Conservation (phyloP, 768 basidiomycete species). For the Lentinula raphanica region DNA sequence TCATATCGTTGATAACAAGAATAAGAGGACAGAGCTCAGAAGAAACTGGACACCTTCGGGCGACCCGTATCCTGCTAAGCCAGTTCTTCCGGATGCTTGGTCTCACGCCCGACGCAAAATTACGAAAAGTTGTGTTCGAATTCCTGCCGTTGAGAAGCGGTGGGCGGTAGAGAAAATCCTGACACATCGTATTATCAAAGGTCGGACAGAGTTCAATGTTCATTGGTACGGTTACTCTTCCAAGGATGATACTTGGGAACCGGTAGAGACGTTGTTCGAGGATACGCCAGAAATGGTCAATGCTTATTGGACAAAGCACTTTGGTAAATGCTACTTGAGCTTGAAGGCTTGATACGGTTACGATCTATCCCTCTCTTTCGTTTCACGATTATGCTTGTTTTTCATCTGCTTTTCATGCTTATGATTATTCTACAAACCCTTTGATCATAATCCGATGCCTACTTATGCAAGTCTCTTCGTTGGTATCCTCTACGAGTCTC, state of each 20-base stretch:
- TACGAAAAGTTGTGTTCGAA: constrained; percentile 26
- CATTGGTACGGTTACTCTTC: constrained; percentile 52
- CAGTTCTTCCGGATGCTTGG: constrained; percentile 54
- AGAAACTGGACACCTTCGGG: constrained; percentile 31
- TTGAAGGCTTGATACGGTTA: background rate
- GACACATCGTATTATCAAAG: constrained; percentile 28
- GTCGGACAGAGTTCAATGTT: constrained; percentile 35
- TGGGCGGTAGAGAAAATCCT: constrained; percentile 35
- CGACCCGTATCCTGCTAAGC: constrained; percentile 18
- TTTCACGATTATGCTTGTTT: no score
- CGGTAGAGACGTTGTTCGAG: constrained; percentile 34
- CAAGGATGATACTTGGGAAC: constrained; percentile 56
- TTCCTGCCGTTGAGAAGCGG: constrained; percentile 35
- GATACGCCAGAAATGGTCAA: constrained; percentile 44
- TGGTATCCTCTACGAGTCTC: no score
- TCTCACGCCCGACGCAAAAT: constrained; percentile 35
- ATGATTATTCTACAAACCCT: no score
- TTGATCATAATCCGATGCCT: no score
- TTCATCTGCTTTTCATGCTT: no score
- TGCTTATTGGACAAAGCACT: background rate
- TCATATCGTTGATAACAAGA: constrained; percentile 31
- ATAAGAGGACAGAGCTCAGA: constrained; percentile 29
- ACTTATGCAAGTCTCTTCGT: no score
- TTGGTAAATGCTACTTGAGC: background rate
- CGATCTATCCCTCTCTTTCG: no score